phyloP scores from a whole-genome alignment of 2,329 filamentous ascomycete species.

The Ophiostoma piceae region DNA sequence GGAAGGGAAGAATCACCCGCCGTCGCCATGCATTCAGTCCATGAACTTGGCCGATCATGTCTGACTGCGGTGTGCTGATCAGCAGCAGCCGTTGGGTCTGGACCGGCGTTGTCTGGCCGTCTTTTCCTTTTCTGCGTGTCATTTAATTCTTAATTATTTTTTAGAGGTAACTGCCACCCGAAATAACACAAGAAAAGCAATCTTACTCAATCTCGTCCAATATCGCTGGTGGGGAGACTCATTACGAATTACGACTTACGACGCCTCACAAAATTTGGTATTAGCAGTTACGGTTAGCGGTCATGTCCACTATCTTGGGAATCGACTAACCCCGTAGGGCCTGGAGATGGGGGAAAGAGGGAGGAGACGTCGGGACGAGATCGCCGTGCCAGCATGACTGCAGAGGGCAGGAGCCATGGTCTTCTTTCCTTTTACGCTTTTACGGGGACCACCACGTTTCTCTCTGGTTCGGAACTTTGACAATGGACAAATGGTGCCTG shows the following conservation, averaged over 20 bases:
- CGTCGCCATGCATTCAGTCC: background rate
- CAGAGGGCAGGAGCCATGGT: background rate
- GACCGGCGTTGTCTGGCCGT: background rate
- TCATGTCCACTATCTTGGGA: background rate
- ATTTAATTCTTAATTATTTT: background rate
- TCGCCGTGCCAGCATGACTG: background rate
- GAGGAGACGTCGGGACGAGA: background rate
- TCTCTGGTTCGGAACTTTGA: background rate
- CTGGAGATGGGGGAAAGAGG: background rate
- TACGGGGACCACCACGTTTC: slow-evolving; percentile 2
- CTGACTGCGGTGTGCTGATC: background rate
- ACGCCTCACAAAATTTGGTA: background rate
- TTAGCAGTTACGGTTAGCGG: background rate
- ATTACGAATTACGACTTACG: slow-evolving; percentile 13
- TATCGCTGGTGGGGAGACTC: background rate
- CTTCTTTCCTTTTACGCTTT: background rate
- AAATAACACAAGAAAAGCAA: slow-evolving; percentile 10
- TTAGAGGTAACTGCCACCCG: too few relatives aligned
- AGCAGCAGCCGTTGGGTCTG: background rate
- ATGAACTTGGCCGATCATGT: background rate
- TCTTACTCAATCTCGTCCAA: background rate
- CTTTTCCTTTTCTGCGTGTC: background rate
- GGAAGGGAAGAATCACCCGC: background rate
- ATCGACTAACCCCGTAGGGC: background rate
- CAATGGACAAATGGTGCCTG: background rate